These are phyloP conservation scores for Cyberlindnera saturnus DNA, from an alignment of 805 yeast genomes.

Conservation along the genomic window DNA sequence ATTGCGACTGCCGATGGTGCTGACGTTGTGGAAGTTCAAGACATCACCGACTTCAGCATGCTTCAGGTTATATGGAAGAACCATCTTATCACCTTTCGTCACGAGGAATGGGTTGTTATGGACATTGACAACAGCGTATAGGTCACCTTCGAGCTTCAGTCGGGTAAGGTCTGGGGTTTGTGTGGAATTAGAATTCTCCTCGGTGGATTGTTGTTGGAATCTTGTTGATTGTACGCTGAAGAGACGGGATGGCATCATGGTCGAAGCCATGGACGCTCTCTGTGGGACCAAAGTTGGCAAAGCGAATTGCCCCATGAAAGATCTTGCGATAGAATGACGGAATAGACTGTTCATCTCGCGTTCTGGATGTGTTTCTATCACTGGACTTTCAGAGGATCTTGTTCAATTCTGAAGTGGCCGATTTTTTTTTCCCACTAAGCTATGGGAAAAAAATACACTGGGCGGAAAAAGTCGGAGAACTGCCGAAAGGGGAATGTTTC, in stretches of 20 bases:
- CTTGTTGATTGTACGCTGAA: conserved; percentile 7
- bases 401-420: no score
- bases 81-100: conserved; percentile 82
- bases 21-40: conserved; percentile 67
- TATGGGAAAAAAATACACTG: no score
- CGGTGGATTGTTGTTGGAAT: conserved; percentile 3
- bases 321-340: not conserved
- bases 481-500: no score
- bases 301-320: not conserved
- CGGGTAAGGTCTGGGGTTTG: conserved; percentile 42
- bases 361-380: no score
- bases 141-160: conserved; percentile 57
- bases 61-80: conserved; percentile 72
- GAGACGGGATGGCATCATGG: conserved; percentile 1
- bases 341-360: not conserved
- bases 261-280: not conserved
- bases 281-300: not conserved
- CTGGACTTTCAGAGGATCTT: no score
- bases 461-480: no score
- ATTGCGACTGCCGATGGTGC: conserved; percentile 80
- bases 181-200: not conserved
- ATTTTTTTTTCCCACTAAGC: no score
- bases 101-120: conserved; percentile 84
- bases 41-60: conserved; percentile 79
- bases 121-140: conserved; percentile 78